phyloP scores from a whole-genome alignment of 2,329 filamentous ascomycete genomes.

The Stachybotrys chlorohalonatus region DNA sequence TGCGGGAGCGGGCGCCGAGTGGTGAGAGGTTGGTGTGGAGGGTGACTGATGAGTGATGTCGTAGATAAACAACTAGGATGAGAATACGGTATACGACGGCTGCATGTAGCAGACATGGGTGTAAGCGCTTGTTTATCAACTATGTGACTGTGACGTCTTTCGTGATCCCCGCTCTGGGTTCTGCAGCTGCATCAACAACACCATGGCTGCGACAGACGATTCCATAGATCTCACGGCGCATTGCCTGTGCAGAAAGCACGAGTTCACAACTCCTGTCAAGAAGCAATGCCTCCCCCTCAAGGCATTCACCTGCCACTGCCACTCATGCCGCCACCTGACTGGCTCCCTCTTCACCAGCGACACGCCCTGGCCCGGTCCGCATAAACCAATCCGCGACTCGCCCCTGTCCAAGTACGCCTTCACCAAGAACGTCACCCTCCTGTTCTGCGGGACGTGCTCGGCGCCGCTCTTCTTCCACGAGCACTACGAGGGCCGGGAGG shows the following conservation, averaged over 20 bases:
- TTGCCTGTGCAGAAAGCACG: slow-evolving; percentile 36
- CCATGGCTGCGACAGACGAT: not conserved
- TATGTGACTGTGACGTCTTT: not conserved
- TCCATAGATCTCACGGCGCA: slow-evolving; percentile 15
- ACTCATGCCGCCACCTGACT: slow-evolving; percentile 35
- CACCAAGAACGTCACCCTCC: slow-evolving; percentile 18
- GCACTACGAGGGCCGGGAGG: not conserved
- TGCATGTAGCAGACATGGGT: not conserved
- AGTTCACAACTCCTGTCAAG: slow-evolving; percentile 24
- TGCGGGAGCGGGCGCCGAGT: slow-evolving; percentile 23
- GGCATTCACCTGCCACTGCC: slow-evolving; percentile 37
- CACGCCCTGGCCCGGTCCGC: slow-evolving; percentile 24
- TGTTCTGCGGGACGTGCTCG: slow-evolving; percentile 35
- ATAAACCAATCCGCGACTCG: slow-evolving; percentile 9
- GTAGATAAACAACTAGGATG: not conserved
- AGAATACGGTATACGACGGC: not conserved
- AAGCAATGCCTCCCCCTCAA: slow-evolving; percentile 29
- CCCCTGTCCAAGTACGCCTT: slow-evolving; percentile 27
- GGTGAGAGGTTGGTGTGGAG: slow-evolving; percentile 26
- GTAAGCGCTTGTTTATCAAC: not conserved
- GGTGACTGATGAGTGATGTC: slow-evolving; percentile 4
- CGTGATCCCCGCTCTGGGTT: not conserved
- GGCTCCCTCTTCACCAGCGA: slow-evolving; percentile 30
- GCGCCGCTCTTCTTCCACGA: slow-evolving; percentile 32
- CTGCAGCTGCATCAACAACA: not conserved